Percentiles rank a stretch among this genome's conserved stretches.
These are phyloP conservation scores for Leucocoprinus sp. DNA, from an alignment of 768 basidiomycete species.

Conservation along the genomic window DNA sequence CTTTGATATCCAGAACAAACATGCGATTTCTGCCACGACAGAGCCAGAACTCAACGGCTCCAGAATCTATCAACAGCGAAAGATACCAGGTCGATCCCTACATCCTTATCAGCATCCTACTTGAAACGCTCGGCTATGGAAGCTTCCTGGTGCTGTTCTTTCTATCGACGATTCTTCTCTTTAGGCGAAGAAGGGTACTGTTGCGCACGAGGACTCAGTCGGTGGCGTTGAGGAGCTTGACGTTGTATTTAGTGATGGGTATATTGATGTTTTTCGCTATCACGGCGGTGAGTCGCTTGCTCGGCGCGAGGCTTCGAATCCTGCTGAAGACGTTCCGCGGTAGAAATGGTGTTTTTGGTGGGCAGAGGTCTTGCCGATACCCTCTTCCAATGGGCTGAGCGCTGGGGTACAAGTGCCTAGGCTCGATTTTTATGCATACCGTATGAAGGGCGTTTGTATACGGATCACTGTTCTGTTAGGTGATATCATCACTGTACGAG, in stretches of 20 bases:
- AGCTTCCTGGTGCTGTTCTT: background rate
- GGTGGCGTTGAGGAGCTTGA: background rate
- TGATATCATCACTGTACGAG: background rate
- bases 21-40: too few relatives aligned
- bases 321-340: too few relatives aligned
- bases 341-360: slow-evolving; percentile 3
- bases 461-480: background rate
- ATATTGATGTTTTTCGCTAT: slow-evolving; percentile 1
- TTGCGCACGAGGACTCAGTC: background rate
- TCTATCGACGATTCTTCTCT: background rate
- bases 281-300: background rate
- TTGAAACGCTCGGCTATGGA: background rate
- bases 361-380: background rate
- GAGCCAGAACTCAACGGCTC: too few relatives aligned
- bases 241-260: slow-evolving; percentile 1
- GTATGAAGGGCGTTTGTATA: background rate
- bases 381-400: background rate
- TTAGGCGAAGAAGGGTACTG: background rate
- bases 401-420: background rate
- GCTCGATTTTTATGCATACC: background rate
- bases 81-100: slow-evolving; percentile 3
- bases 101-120: background rate
- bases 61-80: too few relatives aligned
- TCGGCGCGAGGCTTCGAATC: too few relatives aligned
- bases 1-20: too few relatives aligned